Base-by-base conservation (phyloP, 1,139 yeast genomes). In the Torulaspora globosa region DNA sequence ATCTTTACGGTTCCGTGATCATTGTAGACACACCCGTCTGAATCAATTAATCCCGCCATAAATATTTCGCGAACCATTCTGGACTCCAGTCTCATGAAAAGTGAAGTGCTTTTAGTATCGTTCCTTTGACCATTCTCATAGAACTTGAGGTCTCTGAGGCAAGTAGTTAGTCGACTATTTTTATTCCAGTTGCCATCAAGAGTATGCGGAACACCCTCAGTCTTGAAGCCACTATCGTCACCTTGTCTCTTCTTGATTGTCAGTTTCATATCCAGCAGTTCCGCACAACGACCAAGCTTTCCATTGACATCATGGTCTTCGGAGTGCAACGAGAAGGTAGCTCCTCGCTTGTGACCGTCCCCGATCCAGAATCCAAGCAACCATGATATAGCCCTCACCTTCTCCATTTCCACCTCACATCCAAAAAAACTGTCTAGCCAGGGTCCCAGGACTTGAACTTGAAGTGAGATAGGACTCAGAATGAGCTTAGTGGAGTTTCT, bases 1-100 rank as follows among this genome's bases (percentile, higher is more conserved):
- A 63, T 62, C 6, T 36, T 29, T 4, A 30, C 12, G 1, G 18
- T 26, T 2, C 34, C 45, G 34, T 27, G 45, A 24, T 35, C 39
- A 9, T 15, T 42, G 46, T 27, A 41, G 39, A 40, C 32, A 32
- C 41, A 21, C 32, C 71, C 71, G 45, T 57, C 54, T 21, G 70
- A 49, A 46, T 69, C 73, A 49, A 70, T 52, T 16, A 70, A 54
- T 59, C 72, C 73, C 36, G 73, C 72, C 47, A 70, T 31, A 44
- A 65, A 66, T 27, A 51, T 48, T 56, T 70, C 73, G 50, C 73
- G 63, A 37, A 67, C 65, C 4, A 41, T 49, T 41, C 64, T 53
- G 6, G 52, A 47, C 9, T 59, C 65, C 11, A 42, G 34, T 2
- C 51, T 34, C 26, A 58, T 38, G 14, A 41, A 43, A 8, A 19